Base-by-base conservation (phyloP, 2,329 filamentous ascomycete genomes). In the Aspergillus pseudoterreus region DNA sequence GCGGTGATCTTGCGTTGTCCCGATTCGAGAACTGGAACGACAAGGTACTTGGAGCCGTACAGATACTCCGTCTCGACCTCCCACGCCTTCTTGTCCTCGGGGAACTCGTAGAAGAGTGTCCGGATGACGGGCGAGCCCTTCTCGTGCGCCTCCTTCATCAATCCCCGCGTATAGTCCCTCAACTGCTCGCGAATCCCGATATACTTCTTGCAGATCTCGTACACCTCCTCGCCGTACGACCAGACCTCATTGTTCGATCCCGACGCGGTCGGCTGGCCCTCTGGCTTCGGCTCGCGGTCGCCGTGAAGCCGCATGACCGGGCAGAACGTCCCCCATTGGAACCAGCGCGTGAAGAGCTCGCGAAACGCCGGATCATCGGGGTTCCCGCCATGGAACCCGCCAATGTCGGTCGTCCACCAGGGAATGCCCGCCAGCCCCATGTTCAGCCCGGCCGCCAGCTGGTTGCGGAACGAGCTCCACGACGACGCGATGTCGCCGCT, bases 391-490 rank as follows among this genome's bases (percentile, higher is more conserved):
- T 87, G 84, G 61, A 88, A 87, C 0, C 85, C 85, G 1, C 85
- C 84, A 47, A 87, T 87, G 58, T 87, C 84, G 0, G 84, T 87
- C 0, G 84, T 87, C 82, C 82, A 87, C 83, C 83, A 86, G 0
- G 82, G 78, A 9, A 87, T 75, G 0, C 84, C 84, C 0, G 82
- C 75, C 4, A 87, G 68, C 0, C 82, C 84, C 80, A 86, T 85
- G 61, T 85, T 84, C 17, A 87, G 69, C 0, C 84, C 84, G 0
- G 84, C 84, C 0, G 81, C 75, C 2, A 87, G 70, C 63, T 87
- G 83, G 52, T 81, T 77, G 3, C 80, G 75, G 44, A 86, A 74
- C 22, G 76, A 82, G 2, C 65, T 66, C 84, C 84, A 87, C 0
- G 80, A 83, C 0, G 78, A 82, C 0, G 83, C 84, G 52, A 87